Conservation (phyloP, 2,329 filamentous ascomycete genomes). For the Colletotrichum sidae region DNA sequence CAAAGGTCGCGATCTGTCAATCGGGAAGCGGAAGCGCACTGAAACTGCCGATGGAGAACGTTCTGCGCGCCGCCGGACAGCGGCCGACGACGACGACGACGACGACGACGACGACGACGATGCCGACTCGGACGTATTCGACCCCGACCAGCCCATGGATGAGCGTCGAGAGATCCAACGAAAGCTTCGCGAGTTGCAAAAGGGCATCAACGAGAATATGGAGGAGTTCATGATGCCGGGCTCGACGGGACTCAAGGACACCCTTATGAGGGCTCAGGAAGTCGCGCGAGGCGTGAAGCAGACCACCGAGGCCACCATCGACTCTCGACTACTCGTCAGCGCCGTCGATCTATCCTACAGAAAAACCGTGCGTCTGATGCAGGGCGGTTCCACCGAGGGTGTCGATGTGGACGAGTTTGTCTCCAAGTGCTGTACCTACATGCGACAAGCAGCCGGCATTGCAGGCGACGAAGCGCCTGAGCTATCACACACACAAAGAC, state of each 20-base stretch:
- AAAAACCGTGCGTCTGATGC: constrained; percentile 78
- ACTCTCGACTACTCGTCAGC: constrained; percentile 86
- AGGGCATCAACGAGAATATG: constrained; percentile 72
- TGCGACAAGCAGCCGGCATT: constrained; percentile 75
- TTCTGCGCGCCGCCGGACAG: constrained; percentile 35
- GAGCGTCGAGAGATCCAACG: constrained; percentile 79
- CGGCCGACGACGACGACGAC: constrained; percentile 13
- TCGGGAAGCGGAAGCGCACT: constrained; percentile 37
- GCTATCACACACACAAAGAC: constrained; percentile 61
- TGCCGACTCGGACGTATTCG: constrained; percentile 65
- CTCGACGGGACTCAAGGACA: constrained; percentile 73
- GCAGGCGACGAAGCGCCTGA: constrained; percentile 62
- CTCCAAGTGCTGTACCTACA: constrained; percentile 88
- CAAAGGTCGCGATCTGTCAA: constrained; percentile 36
- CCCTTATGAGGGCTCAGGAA: constrained; percentile 74
- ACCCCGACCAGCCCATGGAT: constrained; percentile 84
- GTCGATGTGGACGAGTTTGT: constrained; percentile 93
- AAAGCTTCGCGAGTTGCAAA: constrained; percentile 75
- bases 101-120: constrained; percentile 33
- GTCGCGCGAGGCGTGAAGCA: constrained; percentile 80
- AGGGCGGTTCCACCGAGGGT: constrained; percentile 79
- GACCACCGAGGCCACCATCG: constrained; percentile 89
- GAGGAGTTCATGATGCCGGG: constrained; percentile 77
- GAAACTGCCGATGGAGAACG: constrained; percentile 25
- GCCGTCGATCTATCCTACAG: constrained; percentile 84